Base-by-base conservation (phyloP, 805 yeast genomes). In the Candida germanica region DNA sequence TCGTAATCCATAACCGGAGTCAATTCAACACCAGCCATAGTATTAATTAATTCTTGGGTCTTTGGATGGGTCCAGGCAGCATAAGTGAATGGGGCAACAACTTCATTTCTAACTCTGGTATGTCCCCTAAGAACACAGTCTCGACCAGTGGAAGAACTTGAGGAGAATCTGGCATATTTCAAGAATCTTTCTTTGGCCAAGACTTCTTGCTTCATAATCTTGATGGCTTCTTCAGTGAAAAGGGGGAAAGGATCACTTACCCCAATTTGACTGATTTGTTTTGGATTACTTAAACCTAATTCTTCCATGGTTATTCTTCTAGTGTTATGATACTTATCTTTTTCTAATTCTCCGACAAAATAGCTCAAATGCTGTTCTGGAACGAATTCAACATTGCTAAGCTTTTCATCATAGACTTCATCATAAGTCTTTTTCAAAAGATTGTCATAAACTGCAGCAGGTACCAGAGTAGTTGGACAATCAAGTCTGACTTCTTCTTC, bases 1-100 rank as follows among this genome's bases (percentile, higher is more conserved):
- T 78, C 83, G 47, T 71, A 78, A 47, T 77, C 81, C 72, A 75
- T 69, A n/a, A 73, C 54, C 6, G 69, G 61, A 43, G 73, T 75
- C 36, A 75, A 60, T 16, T 75, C 79, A 27, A 73, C 77, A 5
- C 79, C 80, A 3, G 83, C 80, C 77, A 77, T 77, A n/a, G 54
- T 61, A 38, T 70, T 64, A 28, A 78, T 60, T 24, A 78, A 71
- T 35, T 73, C 75, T 44, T 73, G 57, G 5, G 80, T 75, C 40
- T 64, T 64, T 16, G 83, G 82, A 46, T 75, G 79, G 3, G 69
- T 69, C 82, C 83, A 77, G 4, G 83, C 83, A 3, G 59, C 66
- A 44, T 68, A 61, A 2, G 73, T 68, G 49, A 78, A 78, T 0
- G 79, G 81, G 26, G 74, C 58, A n/a, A 56, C 37, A 26, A 58